Evolutionary conservation across 345 rosid species (phyloP), one percentile per base, ranked within the genome.

Genomic region (Microcos paniculata): DNA sequence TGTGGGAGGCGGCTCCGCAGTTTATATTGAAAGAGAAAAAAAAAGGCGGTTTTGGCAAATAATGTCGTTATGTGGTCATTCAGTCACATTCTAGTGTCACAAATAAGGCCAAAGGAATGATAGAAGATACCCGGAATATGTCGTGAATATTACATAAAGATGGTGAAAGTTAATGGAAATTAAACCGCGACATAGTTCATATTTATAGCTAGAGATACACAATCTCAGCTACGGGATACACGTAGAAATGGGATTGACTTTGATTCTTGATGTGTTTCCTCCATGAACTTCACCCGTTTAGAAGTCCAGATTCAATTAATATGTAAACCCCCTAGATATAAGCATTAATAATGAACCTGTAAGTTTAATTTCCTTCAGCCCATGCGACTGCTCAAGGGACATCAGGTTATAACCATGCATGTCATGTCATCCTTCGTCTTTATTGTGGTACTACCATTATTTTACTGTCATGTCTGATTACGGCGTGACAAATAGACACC

Each of bases 1-100:
- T 19, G 26, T 9, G 6, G 7, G 40, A 43, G 45, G 7, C 28
- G 43, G 55, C 18, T 49, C 69, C 69, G 58, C 10, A 59, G 64
- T 66, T 64, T 49, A 57, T 74, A 76, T 55, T 5, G 62, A 45
- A 46, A 13, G 62, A 23, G 58, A 69, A 30, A 8, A 30, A 21
- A 14, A 24, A 16, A 2, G 14, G 12, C 8, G 46, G 66, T 65
- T n/a, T 70, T 65, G 67, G 30, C 40, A 38, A 19, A 51, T 65
- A 68, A 77, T 69, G 87, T 77, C 68, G 62, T 70, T 9, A 80
- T 71, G 81, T 57, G 51, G 1, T 57, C 65, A 57, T n/a, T n/a
- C n/a, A n/a, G n/a, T n/a, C n/a, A n/a, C n/a, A n/a, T 24, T 55
- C 0, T 38, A 33, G 1, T 35, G 46, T 35, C 61, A 70, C 24